Conservation (phyloP, 2,329 filamentous ascomycete species). For the Metarhizium guizhouense region DNA sequence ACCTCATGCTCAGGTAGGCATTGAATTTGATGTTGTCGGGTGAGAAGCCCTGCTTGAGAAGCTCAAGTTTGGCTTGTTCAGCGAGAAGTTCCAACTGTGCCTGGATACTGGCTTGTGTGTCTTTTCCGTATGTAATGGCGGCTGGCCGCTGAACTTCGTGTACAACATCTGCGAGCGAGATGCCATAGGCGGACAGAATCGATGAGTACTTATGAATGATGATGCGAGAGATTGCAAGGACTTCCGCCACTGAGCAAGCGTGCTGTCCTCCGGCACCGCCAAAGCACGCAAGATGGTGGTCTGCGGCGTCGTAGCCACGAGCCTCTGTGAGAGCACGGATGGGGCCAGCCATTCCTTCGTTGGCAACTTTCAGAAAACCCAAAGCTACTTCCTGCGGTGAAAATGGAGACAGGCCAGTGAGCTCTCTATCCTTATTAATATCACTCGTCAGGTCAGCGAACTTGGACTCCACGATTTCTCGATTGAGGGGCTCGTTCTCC, state of each 20-base stretch:
- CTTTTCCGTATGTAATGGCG: slow-evolving; percentile 17
- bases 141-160: slow-evolving; percentile 30
- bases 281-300: slow-evolving; percentile 25
- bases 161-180: slow-evolving; percentile 34
- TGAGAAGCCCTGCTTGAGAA: slow-evolving; percentile 20
- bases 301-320: slow-evolving; percentile 22
- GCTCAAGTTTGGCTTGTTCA: slow-evolving; percentile 12
- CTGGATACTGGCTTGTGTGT: slow-evolving; percentile 11
- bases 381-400: slow-evolving; percentile 26
- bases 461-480: slow-evolving; percentile 27
- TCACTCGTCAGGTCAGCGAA: slow-evolving; percentile 31
- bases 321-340: slow-evolving; percentile 25
- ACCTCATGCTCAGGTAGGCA: slow-evolving; percentile 33
- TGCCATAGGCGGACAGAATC: slow-evolving; percentile 36
- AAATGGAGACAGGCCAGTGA: slow-evolving; percentile 15
- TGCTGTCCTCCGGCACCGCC: slow-evolving; percentile 33
- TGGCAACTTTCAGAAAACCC: slow-evolving; percentile 24
- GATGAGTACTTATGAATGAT: slow-evolving; percentile 35
- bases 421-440: slow-evolving; percentile 29
- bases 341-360: slow-evolving; percentile 24
- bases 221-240: slow-evolving; percentile 30
- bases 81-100: slow-evolving; percentile 15
- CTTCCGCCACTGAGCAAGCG: slow-evolving; percentile 30
- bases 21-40: slow-evolving; percentile 30
- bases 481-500: slow-evolving; percentile 23